Evolutionary conservation across 2,329 filamentous ascomycete genomes (phyloP), one percentile per base, ranked within the genome.

Genomic region (Plenodomus tracheiphilus): DNA sequence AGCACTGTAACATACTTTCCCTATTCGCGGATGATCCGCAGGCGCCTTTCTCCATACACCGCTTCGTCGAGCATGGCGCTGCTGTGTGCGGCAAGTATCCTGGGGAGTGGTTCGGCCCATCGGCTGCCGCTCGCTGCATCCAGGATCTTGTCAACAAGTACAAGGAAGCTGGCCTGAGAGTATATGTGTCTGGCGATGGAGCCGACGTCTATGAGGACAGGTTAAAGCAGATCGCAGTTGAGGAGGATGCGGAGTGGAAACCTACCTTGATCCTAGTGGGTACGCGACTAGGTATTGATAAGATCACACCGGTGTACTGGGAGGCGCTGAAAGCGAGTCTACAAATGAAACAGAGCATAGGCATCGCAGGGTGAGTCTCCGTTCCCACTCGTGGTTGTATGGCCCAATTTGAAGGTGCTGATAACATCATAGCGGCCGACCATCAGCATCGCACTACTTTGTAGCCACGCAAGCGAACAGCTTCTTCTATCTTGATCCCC

Each of bases 81-180:
- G 80, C 82, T 30, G 87, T 88, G 2, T 99, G 94, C 72, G 92
- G 91, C 3, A 97, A 96, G 73, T 89, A 95, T 65, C 94, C 94
- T 0, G 94, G 94, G 32, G 91, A 97, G 74, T 99, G 94, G 94
- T 99, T 99, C 74, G 94, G 94, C 0, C 94, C 94, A n/a, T 97
- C 91, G 16, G 94, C 94, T 6, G 95, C 94, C 9, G 92, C 94
- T 39, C 85, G 87, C 47, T 97, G 94, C 71, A 97, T 99, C 59
- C 87, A 94, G 71, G 89, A 89, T 17, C 78, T 99, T 32, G 85
- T 85, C 19, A 87, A 87, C 51, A 79, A 83, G 52, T 81, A 86
- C 56, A 71, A 78, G 44, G 78, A 84, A 41, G 78, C 82, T 4
- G 81, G 79, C 1, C 76, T 97, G 11, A 84, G 85, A 38, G 91